phyloP scores from a whole-genome alignment of 108 stramenopile genomes.

The Nitzschia sp. region DNA sequence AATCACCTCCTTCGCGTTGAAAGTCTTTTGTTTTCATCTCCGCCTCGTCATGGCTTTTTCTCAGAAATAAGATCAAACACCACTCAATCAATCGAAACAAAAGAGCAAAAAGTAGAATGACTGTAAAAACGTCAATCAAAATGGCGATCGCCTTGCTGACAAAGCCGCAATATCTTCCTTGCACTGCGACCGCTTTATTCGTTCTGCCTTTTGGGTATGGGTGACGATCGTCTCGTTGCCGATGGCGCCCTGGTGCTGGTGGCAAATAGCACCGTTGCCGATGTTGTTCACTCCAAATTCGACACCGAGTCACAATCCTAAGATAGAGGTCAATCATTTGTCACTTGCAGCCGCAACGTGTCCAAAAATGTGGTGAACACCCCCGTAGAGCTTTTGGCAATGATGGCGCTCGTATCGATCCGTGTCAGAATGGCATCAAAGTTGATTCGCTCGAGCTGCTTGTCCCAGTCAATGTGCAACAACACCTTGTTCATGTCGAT shows the following conservation, averaged over 20 bases:
- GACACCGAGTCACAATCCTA: constrained; percentile 19
- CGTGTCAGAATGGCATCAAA: constrained; percentile 33
- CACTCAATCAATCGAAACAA: constrained; percentile 18
- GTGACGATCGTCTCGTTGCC: constrained; percentile 4
- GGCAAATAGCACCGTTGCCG: constrained; percentile 14
- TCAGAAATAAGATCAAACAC: constrained; percentile 2
- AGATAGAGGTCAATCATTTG: constrained; percentile 25
- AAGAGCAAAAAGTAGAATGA: constrained; percentile 17
- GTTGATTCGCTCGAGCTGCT: constrained; percentile 19
- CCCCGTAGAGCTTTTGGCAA: constrained; percentile 36
- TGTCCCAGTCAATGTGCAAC: constrained; percentile 24
- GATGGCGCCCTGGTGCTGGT: constrained; percentile 17
- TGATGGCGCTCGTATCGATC: constrained; percentile 24
- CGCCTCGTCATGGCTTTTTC: not conserved
- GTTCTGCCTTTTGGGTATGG: constrained; percentile 4
- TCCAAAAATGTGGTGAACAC: constrained; percentile 30
- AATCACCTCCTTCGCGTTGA: not conserved
- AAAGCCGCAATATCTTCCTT: constrained; percentile 36
- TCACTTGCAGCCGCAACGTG: constrained; percentile 18
- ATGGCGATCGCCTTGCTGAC: constrained; percentile 21
- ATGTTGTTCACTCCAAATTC: constrained; percentile 2
- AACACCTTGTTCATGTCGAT: constrained; percentile 30
- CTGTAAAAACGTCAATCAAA: constrained; percentile 25
- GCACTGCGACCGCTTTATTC: constrained; percentile 29
- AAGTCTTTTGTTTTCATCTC: not conserved